Percentiles rank a stretch among this genome's conserved stretches.
phyloP scores from a whole-genome alignment of 192 early-diverging fungal genomes.

The Dispira parvispora region DNA sequence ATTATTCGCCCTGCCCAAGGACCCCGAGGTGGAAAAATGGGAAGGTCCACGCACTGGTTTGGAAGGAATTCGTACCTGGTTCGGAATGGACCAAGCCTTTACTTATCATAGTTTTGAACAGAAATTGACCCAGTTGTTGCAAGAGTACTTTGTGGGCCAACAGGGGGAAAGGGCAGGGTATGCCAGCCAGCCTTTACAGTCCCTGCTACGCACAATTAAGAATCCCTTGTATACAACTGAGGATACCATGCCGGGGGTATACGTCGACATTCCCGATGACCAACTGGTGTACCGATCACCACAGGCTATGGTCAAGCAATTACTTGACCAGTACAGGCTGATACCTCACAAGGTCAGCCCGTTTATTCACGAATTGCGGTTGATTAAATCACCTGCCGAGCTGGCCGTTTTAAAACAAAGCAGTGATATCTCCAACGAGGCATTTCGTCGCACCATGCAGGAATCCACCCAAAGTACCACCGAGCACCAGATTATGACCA shows the following conservation, averaged over 20 bases:
- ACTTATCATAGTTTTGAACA: slow-evolving; percentile 16
- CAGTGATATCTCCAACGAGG: slow-evolving; percentile 57
- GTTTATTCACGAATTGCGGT: slow-evolving; percentile 51
- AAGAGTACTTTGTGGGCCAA: no score
- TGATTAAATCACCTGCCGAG: slow-evolving; percentile 66
- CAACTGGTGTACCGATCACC: neutral
- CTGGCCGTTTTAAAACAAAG: slow-evolving; percentile 59
- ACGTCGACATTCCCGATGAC: neutral
- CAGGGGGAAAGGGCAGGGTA: no score
- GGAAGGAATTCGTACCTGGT: slow-evolving; percentile 50
- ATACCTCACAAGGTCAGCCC: slow-evolving; percentile 31
- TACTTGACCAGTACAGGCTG: slow-evolving; percentile 14
- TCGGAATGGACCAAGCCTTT: slow-evolving; percentile 63
- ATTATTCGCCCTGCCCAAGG: slow-evolving; percentile 74
- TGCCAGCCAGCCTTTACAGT: no score
- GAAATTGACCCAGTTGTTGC: slow-evolving; percentile 9
- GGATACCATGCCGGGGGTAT: neutral
- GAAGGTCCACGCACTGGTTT: slow-evolving; percentile 79
- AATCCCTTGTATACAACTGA: no score
- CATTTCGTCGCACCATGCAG: slow-evolving; percentile 65
- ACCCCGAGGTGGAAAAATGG: slow-evolving; percentile 66
- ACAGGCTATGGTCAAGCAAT: slow-evolving; percentile 19
- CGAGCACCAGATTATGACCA: slow-evolving; percentile 61
- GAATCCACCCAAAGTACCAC: slow-evolving; percentile 46
- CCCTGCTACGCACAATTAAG: no score